Base-by-base conservation (phyloP, 2,329 filamentous ascomycete genomes). In the Pleomassaria siparia region DNA sequence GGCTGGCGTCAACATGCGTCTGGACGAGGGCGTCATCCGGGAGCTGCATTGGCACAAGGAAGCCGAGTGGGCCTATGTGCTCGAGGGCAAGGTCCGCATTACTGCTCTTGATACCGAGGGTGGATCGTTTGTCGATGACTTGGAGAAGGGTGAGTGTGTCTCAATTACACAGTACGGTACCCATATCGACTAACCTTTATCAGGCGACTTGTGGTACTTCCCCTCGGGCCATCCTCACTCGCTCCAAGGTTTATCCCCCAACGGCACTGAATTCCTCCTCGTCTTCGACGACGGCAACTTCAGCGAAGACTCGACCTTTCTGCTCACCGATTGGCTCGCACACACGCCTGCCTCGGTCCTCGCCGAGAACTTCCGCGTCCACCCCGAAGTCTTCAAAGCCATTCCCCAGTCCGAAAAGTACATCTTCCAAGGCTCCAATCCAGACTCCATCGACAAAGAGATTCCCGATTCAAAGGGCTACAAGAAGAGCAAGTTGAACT, bases 11-110 rank as follows among this genome's bases (percentile, higher is more conserved):
- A 89, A 91, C 66, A 91, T 91, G 87, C 81, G 87, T 10, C 80
- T 91, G 2, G 86, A 85, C 30, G 73, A 82, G 53, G 86, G 86
- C 28, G 87, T 85, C 25, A 88, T 88, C 57, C 84, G 87, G 22
- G 87, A 91, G 66, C 76, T 91, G 8, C 87, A 91, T 64, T 91
- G 87, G 87, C 87, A 91, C 74, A 88, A 87, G 58, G 85, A 89
- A 66, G 86, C 85, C 29, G 87, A 91, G 63, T 90, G 87, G 87
- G 85, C 85, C 0, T 89, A 87, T 53, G 83, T 90, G 2, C 79
- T 90, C 0, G 81, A 86, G 47, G 87, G 87, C 42, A 77, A 80
- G 49, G 85, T 88, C 16, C 82, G 87, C 44, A 80, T 91, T 42
- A 89, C 86, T 0, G 87, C 84, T 1, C 78, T 91, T 15, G 86